Percentiles rank a stretch among this genome's conserved stretches.
phyloP scores from a whole-genome alignment of 768 basidiomycete species.

The Collybiopsis luxurians region DNA sequence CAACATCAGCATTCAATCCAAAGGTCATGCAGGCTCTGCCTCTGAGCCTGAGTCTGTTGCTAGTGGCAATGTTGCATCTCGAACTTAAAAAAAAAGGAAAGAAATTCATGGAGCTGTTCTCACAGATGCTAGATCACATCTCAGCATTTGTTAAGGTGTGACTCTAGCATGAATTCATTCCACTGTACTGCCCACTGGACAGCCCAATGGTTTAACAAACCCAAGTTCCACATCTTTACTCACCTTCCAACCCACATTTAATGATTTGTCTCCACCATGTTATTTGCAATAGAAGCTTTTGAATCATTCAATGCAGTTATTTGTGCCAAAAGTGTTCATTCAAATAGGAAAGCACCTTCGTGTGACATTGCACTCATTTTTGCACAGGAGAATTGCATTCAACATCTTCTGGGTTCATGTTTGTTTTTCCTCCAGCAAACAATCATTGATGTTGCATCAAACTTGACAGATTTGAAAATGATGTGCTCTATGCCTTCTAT shows the following conservation, averaged over 20 bases:
- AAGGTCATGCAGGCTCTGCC: not conserved
- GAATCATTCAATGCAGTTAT: constrained; percentile 25
- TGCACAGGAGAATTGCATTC: constrained; percentile 2
- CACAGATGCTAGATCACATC: not conserved
- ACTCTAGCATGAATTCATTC: not conserved
- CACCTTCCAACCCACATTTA: not conserved
- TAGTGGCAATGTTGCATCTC: no score
- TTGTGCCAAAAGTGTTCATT: constrained; percentile 14
- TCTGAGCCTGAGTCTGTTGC: not conserved
- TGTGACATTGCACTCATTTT: constrained; percentile 19
- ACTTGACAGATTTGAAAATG: no score
- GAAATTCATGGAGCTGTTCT: not conserved
- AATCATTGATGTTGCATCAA: no score
- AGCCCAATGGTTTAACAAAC: not conserved
- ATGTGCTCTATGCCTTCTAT: no score
- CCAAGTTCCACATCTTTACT: not conserved
- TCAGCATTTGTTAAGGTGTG: not conserved
- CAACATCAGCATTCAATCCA: no score
- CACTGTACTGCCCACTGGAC: not conserved
- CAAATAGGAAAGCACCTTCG: constrained; percentile 20
- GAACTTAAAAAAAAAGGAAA: not conserved
- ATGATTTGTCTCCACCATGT: not conserved
- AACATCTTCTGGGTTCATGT: not conserved
- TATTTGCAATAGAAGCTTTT: constrained; percentile 15
- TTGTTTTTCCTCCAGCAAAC: no score